Evolutionary conservation across 2,329 filamentous ascomycete species (phyloP), one percentile per base, ranked within the genome.

Genomic region (Microthyrium microscopicum): DNA sequence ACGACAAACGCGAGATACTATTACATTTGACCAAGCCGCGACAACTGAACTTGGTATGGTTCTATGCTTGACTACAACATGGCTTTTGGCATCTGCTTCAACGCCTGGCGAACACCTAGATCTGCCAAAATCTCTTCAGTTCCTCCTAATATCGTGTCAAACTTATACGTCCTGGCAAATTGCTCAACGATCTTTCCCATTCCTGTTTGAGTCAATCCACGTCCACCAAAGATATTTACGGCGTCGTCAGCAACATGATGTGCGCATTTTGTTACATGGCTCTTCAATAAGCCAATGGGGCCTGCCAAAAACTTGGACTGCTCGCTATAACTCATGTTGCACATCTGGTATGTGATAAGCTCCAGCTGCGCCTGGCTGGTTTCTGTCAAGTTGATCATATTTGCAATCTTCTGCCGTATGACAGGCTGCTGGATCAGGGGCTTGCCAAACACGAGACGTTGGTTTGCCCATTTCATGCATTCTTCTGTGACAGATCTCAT

Each of bases 341-440:
- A 77, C 82, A 91, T 91, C 51, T 91, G 82, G 60, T 83, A 82
- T 15, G 81, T 83, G 48, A 89, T 74, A 26, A 69, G 71, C 54
- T 91, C 82, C 31, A 89, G 69, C 80, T 80, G 91, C 15, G 81
- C 70, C 54, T 91, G 82, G 56, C 79, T 77, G n/a, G 78, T 66
- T 54, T 92, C 82, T 43, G 73, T 69, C 31, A 79, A 71, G 4
- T 78, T 71, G 43, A 91, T 89, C 34, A 51, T 48, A 26, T 49
- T 48, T 0, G 44, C 48, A 24, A 52, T 43, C 38, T 52, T 51
- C 27, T 48, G 46, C 9, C 49, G 31, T 21, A 53, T 46, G 3
- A 52, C 46, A 2, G 48, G 48, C 34, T 53, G 48, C 33, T 50
- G 44, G 16, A 53, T 48, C 7, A 52, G 35, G 29, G 38, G 45